Evolutionary conservation across 352 stramenopile species (phyloP), one percentile per base, ranked within the genome.

Genomic region (Phytophthora meadii): DNA sequence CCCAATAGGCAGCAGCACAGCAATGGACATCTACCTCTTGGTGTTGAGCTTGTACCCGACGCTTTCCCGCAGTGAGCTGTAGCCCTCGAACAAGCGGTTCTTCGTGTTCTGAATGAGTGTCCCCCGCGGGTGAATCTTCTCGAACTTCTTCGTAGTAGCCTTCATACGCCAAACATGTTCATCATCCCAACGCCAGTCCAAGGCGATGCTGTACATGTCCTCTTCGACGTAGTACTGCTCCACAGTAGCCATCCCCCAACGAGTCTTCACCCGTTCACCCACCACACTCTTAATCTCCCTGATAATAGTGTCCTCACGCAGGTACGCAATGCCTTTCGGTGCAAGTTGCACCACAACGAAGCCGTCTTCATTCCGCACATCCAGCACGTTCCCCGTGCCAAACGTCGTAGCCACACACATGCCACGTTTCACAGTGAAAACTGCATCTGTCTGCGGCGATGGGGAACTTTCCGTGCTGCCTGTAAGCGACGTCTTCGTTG

Each of bases 151-250:
- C 47, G 84, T 93, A n/a, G 84, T 94, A 15, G 87, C 87, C 61
- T 93, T 95, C 87, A 95, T 95, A 62, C 85, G 83, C 84, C 84
- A 95, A 15, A 95, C 85, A 56, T 95, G 87, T 51, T 95, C 85
- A 34, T 95, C 85, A 58, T 95, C 87, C 87, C 87, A 95, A 54
- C 87, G 83, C 87, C 87, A 95, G 74, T 95, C 87, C 36, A 95
- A 68, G 34, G 87, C 87, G 54, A 95, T 93, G 66, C 77, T 92
- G 74, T 95, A 95, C 84, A 92, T 95, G 73, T 95, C 87, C 30
- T 93, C 84, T n/a, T 93, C 84, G 27, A 91, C 71, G 55, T 91
- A 93, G 66, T 95, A 95, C 56, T 90, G 72, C 71, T 95, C 87
- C 6, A 95, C 84, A 0, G 85, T 93, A 36, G 87, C 87, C 57